Evolutionary conservation across 768 basidiomycete species (phyloP).

Genomic region (Tubosaeta brunneosetosa): DNA sequence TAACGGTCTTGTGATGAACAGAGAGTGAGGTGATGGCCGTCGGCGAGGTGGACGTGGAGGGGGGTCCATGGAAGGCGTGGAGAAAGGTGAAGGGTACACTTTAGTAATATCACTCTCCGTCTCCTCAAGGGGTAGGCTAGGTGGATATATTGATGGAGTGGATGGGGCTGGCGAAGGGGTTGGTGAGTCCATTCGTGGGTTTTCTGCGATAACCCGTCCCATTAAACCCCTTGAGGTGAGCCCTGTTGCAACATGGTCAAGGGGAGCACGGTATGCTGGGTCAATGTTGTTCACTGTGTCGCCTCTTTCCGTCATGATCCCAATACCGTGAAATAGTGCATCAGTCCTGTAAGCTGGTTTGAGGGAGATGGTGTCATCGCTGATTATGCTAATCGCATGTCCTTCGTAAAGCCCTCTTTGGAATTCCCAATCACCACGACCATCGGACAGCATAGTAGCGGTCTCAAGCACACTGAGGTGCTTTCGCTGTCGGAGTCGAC

Average conservation of each 20-base stretch:
- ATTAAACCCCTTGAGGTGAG: conserved; percentile 1
- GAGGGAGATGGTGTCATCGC: conserved; percentile 10
- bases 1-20: background rate
- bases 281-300: background rate
- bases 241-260: conserved; percentile 8
- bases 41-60: conserved; percentile 13
- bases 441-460: conserved; percentile 1
- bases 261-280: background rate
- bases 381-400: conserved; percentile 17
- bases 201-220: conserved; percentile 18
- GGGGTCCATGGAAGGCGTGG: conserved; percentile 1
- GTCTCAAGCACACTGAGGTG: conserved; percentile 33
- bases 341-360: conserved; percentile 2
- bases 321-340: background rate
- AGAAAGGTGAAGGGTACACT: background rate
- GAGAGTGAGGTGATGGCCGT: conserved; percentile 2
- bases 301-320: background rate
- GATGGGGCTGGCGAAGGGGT: conserved; percentile 36
- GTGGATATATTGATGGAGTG: conserved; percentile 49
- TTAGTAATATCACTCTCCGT: background rate
- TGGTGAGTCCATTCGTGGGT: conserved; percentile 8
- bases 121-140: conserved; percentile 37
- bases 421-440: no score
- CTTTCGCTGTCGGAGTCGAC: conserved; percentile 38
- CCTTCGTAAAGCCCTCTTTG: conserved; percentile 35